A percentile compares a stretch with the other conserved stretches of the same genome.
phyloP scores from a whole-genome alignment of 352 stramenopile genomes.

The Globisporangium nagaii region DNA sequence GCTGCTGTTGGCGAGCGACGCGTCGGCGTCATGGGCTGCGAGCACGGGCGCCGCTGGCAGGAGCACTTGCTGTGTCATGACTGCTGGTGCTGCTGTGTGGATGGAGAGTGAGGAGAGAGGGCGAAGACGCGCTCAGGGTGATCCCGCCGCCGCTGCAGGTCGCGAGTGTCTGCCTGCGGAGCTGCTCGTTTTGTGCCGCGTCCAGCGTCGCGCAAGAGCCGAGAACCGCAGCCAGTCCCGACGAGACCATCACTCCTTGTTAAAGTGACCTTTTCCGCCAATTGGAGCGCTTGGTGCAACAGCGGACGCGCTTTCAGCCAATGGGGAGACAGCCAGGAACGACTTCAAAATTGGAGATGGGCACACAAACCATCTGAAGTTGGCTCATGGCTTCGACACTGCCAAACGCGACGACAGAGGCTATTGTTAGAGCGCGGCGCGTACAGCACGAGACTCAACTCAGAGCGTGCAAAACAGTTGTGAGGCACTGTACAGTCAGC shows the following conservation, averaged over 20 bases:
- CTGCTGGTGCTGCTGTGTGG: neutral
- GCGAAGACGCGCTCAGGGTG: too few species aligned
- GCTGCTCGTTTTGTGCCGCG: too few species aligned
- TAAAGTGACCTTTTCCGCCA: too few species aligned
- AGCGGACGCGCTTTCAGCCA: too few species aligned
- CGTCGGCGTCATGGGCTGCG: neutral
- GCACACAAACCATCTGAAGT: neutral
- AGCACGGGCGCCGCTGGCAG: neutral
- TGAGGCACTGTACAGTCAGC: neutral
- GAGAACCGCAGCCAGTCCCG: too few species aligned
- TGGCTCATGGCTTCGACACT: too few species aligned
- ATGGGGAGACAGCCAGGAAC: neutral
- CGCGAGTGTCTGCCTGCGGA: too few species aligned
- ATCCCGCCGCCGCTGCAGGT: too few species aligned
- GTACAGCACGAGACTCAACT: neutral
- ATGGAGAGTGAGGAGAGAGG: neutral
- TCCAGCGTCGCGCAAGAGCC: too few species aligned
- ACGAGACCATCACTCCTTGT: too few species aligned
- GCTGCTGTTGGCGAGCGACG: neutral
- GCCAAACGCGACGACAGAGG: neutral
- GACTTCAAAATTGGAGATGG: neutral
- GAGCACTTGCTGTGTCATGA: slow-evolving; percentile 11
- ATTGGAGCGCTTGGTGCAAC: too few species aligned
- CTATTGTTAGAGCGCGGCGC: neutral
- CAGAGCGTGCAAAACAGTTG: neutral